Percentiles rank a stretch among this genome's conserved stretches.
Conservation (phyloP, 306 rosid species). For the Senna siamea region DNA sequence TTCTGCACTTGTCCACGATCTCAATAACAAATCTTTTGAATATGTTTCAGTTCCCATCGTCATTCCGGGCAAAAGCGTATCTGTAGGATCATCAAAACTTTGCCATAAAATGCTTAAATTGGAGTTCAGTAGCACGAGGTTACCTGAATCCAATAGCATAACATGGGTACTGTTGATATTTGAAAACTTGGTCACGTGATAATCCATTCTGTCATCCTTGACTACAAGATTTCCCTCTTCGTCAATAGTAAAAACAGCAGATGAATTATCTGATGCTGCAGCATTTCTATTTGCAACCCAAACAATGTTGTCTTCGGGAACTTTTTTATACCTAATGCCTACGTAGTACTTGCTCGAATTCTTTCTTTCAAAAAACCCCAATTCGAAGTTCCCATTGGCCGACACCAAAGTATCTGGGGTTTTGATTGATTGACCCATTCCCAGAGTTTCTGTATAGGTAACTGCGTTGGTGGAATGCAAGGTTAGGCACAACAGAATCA, state of each 20-base stretch:
- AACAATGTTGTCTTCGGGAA: neutral
- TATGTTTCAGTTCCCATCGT: neutral
- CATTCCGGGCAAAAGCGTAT: conserved; percentile 21
- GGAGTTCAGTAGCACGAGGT: neutral
- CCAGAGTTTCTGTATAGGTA: neutral
- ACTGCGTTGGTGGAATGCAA: conserved; percentile 2
- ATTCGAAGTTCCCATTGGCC: conserved; percentile 1
- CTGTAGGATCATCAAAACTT: conserved; percentile 10
- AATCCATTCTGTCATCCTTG: too few species aligned
- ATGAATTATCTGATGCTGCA: neutral
- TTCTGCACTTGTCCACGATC: conserved; percentile 11
- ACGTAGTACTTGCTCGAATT: conserved; percentile 7
- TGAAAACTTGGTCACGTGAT: neutral
- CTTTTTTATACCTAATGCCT: neutral
- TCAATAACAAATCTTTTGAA: neutral
- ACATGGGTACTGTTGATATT: neutral
- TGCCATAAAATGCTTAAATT: neutral
- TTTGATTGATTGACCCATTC: conserved; percentile 3
- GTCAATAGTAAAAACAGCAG: neutral
- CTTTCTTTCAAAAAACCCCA: neutral
- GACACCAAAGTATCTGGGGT: conserved; percentile 5
- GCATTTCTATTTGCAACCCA: conserved; percentile 7
- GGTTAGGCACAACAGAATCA: neutral
- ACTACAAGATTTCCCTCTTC: conserved; percentile 9
- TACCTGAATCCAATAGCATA: conserved; percentile 27